Evolutionary conservation across 139 green algal species (phyloP).

Genomic region (Tetraselmis striata): DNA sequence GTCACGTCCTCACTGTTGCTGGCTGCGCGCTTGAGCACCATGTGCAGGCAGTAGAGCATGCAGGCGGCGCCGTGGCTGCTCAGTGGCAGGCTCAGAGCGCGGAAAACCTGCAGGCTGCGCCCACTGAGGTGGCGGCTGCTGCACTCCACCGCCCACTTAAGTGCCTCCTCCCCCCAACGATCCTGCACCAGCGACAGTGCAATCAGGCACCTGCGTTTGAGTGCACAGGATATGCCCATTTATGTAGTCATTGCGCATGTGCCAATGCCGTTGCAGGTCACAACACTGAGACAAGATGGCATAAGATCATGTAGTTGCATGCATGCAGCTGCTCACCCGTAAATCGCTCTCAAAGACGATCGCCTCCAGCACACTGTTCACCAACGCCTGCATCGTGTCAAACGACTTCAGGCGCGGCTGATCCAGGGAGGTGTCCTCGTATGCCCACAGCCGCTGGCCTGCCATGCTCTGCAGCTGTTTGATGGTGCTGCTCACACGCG

Average conservation of each 20-base stretch:
- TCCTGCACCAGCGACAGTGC: too few relatives aligned
- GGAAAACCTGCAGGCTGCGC: conserved; percentile 74
- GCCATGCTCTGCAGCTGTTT: conserved; percentile 68
- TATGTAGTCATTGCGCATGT: too few relatives aligned
- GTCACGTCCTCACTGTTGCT: not conserved
- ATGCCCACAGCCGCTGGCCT: conserved; percentile 65
- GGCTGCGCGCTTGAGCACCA: conserved; percentile 37
- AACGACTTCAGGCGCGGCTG: conserved; percentile 21
- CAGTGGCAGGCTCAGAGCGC: conserved; percentile 59
- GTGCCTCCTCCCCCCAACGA: conserved; percentile 66
- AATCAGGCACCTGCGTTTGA: too few relatives aligned
- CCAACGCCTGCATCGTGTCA: conserved; percentile 32
- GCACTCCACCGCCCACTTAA: conserved; percentile 71
- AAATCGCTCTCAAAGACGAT: conserved; percentile 49
- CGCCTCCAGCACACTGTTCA: conserved; percentile 21
- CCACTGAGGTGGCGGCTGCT: conserved; percentile 51
- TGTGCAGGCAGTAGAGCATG: conserved; percentile 68
- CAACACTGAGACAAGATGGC: too few relatives aligned
- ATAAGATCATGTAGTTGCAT: too few relatives aligned
- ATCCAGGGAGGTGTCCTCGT: conserved; percentile 49
- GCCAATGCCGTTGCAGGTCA: too few relatives aligned
- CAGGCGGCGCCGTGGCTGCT: conserved; percentile 51
- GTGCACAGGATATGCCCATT: too few relatives aligned
- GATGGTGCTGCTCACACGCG: conserved; percentile 25
- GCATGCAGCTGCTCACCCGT: too few relatives aligned